Evolutionary conservation across 441 rosid species (phyloP), one percentile per base, ranked within the genome.

Genomic region (Sinapis alba): DNA sequence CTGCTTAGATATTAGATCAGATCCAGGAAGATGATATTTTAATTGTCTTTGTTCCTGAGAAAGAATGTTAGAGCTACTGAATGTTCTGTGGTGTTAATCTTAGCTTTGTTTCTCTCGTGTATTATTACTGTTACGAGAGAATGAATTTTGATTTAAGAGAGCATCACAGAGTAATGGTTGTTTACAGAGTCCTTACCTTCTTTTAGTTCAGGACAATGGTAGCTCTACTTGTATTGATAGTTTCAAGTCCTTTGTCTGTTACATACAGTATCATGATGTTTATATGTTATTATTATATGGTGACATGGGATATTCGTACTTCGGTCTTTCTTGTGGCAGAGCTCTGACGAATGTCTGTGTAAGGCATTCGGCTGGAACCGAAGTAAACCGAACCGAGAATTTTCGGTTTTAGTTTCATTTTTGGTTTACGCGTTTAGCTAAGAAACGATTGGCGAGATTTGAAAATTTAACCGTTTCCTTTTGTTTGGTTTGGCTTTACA

Each of bases 1-100:
- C 6, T 59, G 51, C 26, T 2, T 59, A 43, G 28, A 38, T 47
- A 43, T 20, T 72, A 62, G 68, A 26, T 26, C 8, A 61, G 60
- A 60, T 60, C 74, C 59, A 43, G 65, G 74, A 71, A 45, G 28
- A 45, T 19, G 66, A 15, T n/a, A 2, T 60, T 60, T 12, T 45
- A 5, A 9, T 58, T 56, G 24, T 13, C 12, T 15, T 27, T 61
- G 68, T 71, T 62, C 75, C 12, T 71, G 75, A 61, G 75, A 71
- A 50, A 60, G 23, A 56, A 36, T 8, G 36, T 69, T 18, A 66
- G 43, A 66, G 63, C 9, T 68, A n/a, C 6, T 20, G 60, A 59
- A 23, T 23, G 32, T 51, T 8, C 56, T 8, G 53, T 45, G 56
- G 56, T 13, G 51, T 43, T 47, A 15, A 15, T 15, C 10, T 16